phyloP scores from a whole-genome alignment of 805 yeast genomes.

The Tetrapisispora pingtungensis region DNA sequence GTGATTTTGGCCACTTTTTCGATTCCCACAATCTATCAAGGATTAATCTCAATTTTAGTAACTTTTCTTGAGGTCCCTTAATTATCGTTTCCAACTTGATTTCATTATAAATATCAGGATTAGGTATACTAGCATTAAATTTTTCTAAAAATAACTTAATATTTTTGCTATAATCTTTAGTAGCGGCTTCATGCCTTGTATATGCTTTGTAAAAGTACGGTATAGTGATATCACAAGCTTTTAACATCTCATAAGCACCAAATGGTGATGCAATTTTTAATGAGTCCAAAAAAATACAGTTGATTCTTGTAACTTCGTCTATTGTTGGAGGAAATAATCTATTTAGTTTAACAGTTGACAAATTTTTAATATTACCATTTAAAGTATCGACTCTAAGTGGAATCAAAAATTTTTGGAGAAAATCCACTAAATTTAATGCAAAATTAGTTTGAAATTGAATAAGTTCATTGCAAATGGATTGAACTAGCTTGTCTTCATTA shows the following conservation, averaged over 20 bases:
- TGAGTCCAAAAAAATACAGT: constrained; percentile 73
- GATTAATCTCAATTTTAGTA: constrained; percentile 61
- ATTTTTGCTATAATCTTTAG: constrained; percentile 47
- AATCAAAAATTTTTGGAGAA: constrained; percentile 68
- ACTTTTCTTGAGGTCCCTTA: constrained; percentile 54
- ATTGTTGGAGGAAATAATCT: constrained; percentile 87
- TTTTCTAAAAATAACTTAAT: constrained; percentile 36
- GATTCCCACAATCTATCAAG: constrained; percentile 49
- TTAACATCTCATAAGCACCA: constrained; percentile 69
- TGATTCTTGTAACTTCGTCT: constrained; percentile 85
- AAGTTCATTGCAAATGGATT: constrained; percentile 50
- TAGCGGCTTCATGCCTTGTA: constrained; percentile 89
- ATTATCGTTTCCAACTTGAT: constrained; percentile 52
- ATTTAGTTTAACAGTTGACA: constrained; percentile 60
- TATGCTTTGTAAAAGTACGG: constrained; percentile 91
- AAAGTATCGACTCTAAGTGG: constrained; percentile 67
- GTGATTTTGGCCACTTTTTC: constrained; percentile 26
- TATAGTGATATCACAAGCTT: constrained; percentile 70
- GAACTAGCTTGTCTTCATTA: background rate
- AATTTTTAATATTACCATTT: constrained; percentile 39
- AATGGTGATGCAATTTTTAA: constrained; percentile 52
- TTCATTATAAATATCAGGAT: constrained; percentile 33
- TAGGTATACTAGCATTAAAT: constrained; percentile 20
- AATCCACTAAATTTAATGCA: constrained; percentile 60
- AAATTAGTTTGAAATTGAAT: constrained; percentile 62